These are phyloP conservation scores for Aspergillus arachidicola DNA, from an alignment of 2,329 filamentous ascomycete genomes.

Conservation along the genomic window DNA sequence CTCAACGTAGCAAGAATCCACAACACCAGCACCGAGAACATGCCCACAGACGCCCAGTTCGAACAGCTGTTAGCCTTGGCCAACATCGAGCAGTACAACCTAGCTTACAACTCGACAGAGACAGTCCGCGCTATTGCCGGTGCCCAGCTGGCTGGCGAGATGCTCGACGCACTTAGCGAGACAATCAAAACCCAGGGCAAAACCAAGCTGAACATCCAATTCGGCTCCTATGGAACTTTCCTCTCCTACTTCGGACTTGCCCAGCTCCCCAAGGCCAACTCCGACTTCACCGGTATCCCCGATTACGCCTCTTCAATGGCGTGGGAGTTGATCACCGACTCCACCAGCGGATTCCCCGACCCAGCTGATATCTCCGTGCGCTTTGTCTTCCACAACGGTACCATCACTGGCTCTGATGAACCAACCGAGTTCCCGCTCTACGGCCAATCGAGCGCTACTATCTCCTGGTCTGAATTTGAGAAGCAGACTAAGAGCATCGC, in stretches of 20 bases:
- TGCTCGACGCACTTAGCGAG: slow-evolving; percentile 51
- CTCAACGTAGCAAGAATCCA: slow-evolving; percentile 63
- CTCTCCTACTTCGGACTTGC: slow-evolving; percentile 64
- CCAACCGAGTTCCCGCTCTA: slow-evolving; percentile 62
- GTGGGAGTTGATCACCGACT: slow-evolving; percentile 70
- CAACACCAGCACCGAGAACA: slow-evolving; percentile 42
- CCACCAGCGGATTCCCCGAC: slow-evolving; percentile 44
- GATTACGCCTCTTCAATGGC: slow-evolving; percentile 81
- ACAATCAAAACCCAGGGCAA: slow-evolving; percentile 42
- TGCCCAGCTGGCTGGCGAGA: slow-evolving; percentile 66
- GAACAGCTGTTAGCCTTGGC: slow-evolving; percentile 72
- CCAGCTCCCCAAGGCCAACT: slow-evolving; percentile 52
- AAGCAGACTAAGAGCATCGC: slow-evolving; percentile 66
- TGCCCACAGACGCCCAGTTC: slow-evolving; percentile 46
- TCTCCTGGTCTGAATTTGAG: slow-evolving; percentile 72
- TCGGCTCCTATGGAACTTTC: slow-evolving; percentile 65
- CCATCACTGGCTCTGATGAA: slow-evolving; percentile 47
- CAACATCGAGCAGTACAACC: slow-evolving; percentile 76
- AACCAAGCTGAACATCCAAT: slow-evolving; percentile 55
- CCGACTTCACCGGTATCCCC: slow-evolving; percentile 74
- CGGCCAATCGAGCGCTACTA: slow-evolving; percentile 55
- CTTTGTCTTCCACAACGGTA: slow-evolving; percentile 67
- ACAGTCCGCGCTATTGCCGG: slow-evolving; percentile 55
- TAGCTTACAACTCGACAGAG: slow-evolving; percentile 71
- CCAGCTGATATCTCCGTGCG: slow-evolving; percentile 58